Evolutionary conservation across 2,329 filamentous ascomycete genomes (phyloP), one percentile per base, ranked within the genome.

Genomic region (Fusarium tanahbumbuense): DNA sequence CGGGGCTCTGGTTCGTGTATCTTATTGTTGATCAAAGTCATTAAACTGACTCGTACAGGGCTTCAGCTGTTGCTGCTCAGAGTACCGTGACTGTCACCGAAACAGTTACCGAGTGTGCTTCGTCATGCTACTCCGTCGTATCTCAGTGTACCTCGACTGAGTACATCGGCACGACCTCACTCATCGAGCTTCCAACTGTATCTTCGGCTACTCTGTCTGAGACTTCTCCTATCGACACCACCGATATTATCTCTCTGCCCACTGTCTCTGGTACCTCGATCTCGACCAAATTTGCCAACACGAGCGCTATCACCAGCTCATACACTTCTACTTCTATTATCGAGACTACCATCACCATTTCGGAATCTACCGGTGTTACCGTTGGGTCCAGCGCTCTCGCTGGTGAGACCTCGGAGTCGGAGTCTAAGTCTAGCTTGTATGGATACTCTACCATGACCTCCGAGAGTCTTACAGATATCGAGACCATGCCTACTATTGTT

Each of bases 1-100:
- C 75, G 32, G 77, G 76, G 53, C 60, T 78, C 50, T 73, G 75
- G 78, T 79, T 70, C 27, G 70, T 61, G 48, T 53, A 8, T 44
- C 42, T 22, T 11, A 2, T 20, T 28, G 13, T 28, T 22, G 34
- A 7, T 15, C 13, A 41, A 8, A n/a, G 22, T n/a, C 16, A 32
- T 28, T 3, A 12, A 13, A 23, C 30, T 64, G 3, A 64, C 18
- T 18, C 20, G 34, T 42, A 50, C 41, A 80, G 78, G 52, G 72
- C 71, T 5, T 60, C 67, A 34, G 32, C 74, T 20, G 76, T 67
- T 20, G 56, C 23, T 22, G 77, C 78, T 8, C 67, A 72, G 30
- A 69, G 71, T 6, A 77, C 78, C 5, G 63, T 78, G 9, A 81
- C 79, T 11, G 74, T 80, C 22, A 79, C 77, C 10, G 70, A 72